Conservation (phyloP, 2,329 filamentous ascomycete genomes). For the Aspergillus sp. region DNA sequence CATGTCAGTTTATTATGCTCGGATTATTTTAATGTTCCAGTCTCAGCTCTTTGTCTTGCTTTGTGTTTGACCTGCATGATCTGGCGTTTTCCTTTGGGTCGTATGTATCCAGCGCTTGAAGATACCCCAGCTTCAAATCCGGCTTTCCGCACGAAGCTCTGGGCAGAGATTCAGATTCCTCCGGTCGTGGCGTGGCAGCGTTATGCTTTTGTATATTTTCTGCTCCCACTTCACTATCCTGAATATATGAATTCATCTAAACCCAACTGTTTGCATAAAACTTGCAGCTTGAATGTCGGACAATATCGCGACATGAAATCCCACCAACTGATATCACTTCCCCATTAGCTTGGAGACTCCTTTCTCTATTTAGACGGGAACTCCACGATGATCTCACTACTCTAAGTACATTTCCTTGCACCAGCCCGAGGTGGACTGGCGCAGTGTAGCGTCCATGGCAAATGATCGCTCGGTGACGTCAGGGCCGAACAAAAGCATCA, state of each 20-base stretch:
- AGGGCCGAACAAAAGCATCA: background rate
- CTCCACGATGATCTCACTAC: constrained; percentile 17
- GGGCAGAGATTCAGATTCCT: constrained; percentile 23
- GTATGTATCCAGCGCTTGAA: constrained; percentile 34
- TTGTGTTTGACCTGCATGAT: constrained; percentile 24
- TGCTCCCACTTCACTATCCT: background rate
- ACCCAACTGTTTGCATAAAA: background rate
- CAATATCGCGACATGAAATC: background rate
- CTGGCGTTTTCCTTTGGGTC: constrained; percentile 28
- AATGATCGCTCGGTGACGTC: constrained; percentile 15
- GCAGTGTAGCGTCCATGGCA: background rate
- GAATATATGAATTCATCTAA: background rate
- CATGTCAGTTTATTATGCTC: constrained; percentile 16
- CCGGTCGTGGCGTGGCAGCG: constrained; percentile 25
- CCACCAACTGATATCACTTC: background rate
- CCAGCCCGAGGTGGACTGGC: background rate
- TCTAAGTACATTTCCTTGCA: background rate
- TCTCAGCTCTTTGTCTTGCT: background rate
- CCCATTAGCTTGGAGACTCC: background rate
- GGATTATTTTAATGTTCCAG: constrained; percentile 9
- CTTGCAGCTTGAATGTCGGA: background rate
- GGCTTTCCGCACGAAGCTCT: constrained; percentile 22
- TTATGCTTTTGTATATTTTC: constrained; percentile 1
- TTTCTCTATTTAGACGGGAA: background rate
- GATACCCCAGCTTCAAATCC: constrained; percentile 33